Evolutionary conservation across 805 yeast species (phyloP).

Genomic region (Kockiozyma suomiensis): DNA sequence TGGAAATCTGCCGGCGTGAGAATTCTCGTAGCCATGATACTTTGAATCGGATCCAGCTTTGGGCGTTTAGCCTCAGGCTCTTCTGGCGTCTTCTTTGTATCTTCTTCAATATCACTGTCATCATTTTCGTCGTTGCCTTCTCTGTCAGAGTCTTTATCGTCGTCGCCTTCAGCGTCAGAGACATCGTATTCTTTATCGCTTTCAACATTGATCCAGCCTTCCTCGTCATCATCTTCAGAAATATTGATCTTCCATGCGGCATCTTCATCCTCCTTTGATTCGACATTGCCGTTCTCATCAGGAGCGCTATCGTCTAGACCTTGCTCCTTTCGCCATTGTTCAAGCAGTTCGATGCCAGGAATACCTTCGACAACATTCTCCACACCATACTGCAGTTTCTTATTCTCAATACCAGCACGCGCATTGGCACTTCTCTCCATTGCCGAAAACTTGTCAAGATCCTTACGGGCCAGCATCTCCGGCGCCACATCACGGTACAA

Average conservation of each 20-base stretch:
- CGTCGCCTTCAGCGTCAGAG: conserved; percentile 37
- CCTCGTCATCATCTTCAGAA: conserved; percentile 53
- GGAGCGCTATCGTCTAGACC: conserved; percentile 60
- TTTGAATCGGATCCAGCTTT: conserved; percentile 49
- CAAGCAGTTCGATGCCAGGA: conserved; percentile 88
- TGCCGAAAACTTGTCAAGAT: conserved; percentile 90
- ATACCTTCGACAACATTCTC: conserved; percentile 71
- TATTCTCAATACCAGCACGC: conserved; percentile 49
- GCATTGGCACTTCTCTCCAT: conserved; percentile 68
- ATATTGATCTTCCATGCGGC: conserved; percentile 27
- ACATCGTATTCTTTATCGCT: conserved; percentile 57
- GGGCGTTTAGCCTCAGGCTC: conserved; percentile 21
- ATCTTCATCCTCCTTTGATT: conserved; percentile 50
- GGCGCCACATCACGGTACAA: conserved; percentile 95
- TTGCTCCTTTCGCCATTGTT: conserved; percentile 73
- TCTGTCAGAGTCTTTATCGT: conserved; percentile 38
- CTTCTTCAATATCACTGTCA: conserved; percentile 13
- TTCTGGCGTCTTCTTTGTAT: neutral
- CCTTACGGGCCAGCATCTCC: conserved; percentile 85
- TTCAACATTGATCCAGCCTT: conserved; percentile 90
- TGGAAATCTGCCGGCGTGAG: conserved; percentile 98
- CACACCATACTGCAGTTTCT: conserved; percentile 61
- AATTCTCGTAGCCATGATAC: conserved; percentile 71
- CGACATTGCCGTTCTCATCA: conserved; percentile 68
- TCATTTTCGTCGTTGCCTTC: conserved; percentile 32